A percentile compares a stretch with the other conserved stretches of the same genome.
phyloP scores from a whole-genome alignment of 1,284 basidiomycete species.

The Ustilago xerochloae region DNA sequence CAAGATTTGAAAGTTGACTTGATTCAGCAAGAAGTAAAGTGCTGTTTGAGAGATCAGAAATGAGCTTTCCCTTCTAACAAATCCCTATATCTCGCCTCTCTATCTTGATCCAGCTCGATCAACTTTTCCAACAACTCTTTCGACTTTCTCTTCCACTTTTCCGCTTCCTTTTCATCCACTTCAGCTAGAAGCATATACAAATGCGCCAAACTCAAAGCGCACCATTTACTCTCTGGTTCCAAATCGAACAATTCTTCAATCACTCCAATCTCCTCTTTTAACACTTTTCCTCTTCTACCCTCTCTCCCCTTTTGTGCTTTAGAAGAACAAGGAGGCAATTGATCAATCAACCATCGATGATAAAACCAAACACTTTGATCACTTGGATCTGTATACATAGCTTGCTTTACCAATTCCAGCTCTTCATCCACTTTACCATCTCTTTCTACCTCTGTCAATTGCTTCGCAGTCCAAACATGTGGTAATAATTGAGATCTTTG shows the following conservation, averaged over 20 bases:
- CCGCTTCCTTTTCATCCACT: background rate
- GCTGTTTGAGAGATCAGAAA: conserved; percentile 20
- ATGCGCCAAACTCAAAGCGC: conserved; percentile 56
- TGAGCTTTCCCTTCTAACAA: conserved; percentile 36
- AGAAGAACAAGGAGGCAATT: conserved; percentile 59
- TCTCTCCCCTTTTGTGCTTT: background rate
- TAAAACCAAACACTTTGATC: conserved; percentile 99
- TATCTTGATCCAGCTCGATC: conserved; percentile 53
- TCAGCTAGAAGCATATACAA: conserved; percentile 27
- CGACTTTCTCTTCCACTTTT: background rate
- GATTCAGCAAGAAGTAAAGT: no score
- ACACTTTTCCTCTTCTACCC: background rate
- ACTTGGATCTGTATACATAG: conserved; percentile 93
- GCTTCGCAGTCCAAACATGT: conserved; percentile 74
- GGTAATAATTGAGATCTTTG: conserved; percentile 86
- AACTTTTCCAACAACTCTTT: conserved; percentile 31
- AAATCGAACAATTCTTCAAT: conserved; percentile 89
- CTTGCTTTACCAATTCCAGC: conserved; percentile 89
- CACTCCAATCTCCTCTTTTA: conserved; percentile 76
- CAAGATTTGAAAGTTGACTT: no score
- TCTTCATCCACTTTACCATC: conserved; percentile 73
- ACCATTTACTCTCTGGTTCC: conserved; percentile 91
- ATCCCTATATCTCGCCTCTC: conserved; percentile 54
- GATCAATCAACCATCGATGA: conserved; percentile 94
- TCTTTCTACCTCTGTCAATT: conserved; percentile 67